phyloP scores from a whole-genome alignment of 163 green algal genomes.

The Smithsoniella earleae region DNA sequence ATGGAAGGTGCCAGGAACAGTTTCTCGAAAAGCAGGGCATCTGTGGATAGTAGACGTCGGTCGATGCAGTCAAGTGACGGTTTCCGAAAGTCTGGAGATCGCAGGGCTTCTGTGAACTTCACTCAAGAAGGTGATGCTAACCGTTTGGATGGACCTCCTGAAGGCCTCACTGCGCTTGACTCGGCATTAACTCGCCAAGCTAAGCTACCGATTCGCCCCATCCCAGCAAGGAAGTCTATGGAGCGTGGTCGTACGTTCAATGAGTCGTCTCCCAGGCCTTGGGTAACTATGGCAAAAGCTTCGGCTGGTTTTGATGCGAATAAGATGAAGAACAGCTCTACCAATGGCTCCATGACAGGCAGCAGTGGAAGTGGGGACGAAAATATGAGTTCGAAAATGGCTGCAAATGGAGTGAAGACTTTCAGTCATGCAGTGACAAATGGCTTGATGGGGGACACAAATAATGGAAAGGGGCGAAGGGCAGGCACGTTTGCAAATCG shows the following conservation, averaged over 20 bases:
- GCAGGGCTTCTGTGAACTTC: not conserved
- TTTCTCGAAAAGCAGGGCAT: not conserved
- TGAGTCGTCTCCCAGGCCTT: not conserved
- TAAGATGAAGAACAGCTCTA: no score
- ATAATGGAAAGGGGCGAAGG: not conserved
- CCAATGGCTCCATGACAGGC: not conserved
- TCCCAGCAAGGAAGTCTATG: slow-evolving; percentile 23
- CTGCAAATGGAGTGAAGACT: not conserved
- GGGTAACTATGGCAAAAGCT: not conserved
- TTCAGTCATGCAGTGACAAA: not conserved
- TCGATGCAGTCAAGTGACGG: not conserved
- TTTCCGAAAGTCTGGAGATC: not conserved
- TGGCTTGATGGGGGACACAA: not conserved
- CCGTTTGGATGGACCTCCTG: not conserved
- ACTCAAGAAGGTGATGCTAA: not conserved
- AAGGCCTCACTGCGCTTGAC: not conserved
- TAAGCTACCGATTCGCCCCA: not conserved
- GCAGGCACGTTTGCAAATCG: not conserved
- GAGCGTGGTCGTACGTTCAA: not conserved
- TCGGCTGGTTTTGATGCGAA: not conserved
- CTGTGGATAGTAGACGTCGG: not conserved
- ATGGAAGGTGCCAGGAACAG: not conserved
- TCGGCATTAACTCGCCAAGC: slow-evolving; percentile 5
- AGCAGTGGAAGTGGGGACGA: not conserved
- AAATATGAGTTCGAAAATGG: not conserved